Evolutionary conservation across 2,329 filamentous ascomycete species (phyloP).

Genomic region (Diaporthe capsici): DNA sequence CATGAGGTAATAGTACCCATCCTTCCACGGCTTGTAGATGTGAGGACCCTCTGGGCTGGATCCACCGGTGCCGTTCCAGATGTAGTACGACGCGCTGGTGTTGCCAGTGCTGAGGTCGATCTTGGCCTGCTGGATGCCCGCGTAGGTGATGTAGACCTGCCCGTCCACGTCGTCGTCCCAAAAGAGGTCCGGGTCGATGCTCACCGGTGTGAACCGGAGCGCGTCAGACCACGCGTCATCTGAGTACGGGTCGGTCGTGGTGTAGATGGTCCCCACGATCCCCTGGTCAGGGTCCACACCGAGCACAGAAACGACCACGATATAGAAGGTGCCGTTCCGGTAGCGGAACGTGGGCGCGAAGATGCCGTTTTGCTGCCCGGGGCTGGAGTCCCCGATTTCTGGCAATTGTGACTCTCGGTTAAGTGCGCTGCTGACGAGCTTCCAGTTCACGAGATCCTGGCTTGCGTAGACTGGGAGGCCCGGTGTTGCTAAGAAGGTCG

Average conservation of each 20-base stretch:
- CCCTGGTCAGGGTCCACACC: constrained; percentile 45
- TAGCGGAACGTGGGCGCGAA: constrained; percentile 64
- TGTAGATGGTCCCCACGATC: constrained; percentile 55
- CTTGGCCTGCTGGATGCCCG: constrained; percentile 51
- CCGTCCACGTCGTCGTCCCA: constrained; percentile 53
- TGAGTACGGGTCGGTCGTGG: constrained; percentile 55
- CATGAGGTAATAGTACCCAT: constrained; percentile 61
- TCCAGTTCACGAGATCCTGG: constrained; percentile 59
- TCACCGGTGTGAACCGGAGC: constrained; percentile 48
- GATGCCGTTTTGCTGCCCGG: constrained; percentile 52
- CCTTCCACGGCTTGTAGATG: constrained; percentile 54
- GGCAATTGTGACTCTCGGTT: constrained; percentile 34
- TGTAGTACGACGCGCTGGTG: constrained; percentile 48
- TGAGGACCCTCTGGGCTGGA: constrained; percentile 61
- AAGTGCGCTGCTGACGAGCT: constrained; percentile 43
- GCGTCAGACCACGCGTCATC: constrained; percentile 57
- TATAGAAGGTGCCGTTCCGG: constrained; percentile 59
- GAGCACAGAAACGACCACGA: constrained; percentile 52
- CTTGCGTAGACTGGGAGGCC: constrained; percentile 60
- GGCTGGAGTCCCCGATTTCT: not conserved
- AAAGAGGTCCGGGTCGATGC: constrained; percentile 59
- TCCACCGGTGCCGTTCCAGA: constrained; percentile 62
- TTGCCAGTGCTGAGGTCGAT: constrained; percentile 55
- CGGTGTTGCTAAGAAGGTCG: constrained; percentile 60
- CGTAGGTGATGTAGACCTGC: constrained; percentile 53